Conservation (phyloP, 495 filamentous ascomycete genomes). For the Venustampulla echinocandica region DNA sequence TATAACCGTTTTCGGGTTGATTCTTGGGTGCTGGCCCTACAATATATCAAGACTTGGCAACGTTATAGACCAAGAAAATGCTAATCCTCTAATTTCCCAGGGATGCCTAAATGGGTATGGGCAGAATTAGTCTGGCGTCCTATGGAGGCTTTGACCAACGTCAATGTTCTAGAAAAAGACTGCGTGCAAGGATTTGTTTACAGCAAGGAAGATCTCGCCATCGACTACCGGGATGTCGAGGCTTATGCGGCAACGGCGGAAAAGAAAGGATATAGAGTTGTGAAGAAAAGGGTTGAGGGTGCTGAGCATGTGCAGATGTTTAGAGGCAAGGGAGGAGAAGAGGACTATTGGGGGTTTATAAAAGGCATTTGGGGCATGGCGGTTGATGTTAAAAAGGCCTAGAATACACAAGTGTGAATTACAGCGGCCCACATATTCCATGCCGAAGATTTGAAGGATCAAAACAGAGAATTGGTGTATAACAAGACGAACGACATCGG, state of each 20-base stretch:
- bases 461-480: too few relatives aligned
- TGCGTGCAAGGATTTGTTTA: slow-evolving; percentile 29
- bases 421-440: too few relatives aligned
- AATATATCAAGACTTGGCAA: too few relatives aligned
- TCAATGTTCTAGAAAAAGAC: slow-evolving; percentile 16
- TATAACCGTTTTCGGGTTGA: too few relatives aligned
- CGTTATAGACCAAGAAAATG: too few relatives aligned
- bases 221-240: slow-evolving; percentile 30
- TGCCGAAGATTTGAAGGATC: too few relatives aligned
- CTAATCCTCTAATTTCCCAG: too few relatives aligned
- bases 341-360: slow-evolving; percentile 18
- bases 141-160: slow-evolving; percentile 23
- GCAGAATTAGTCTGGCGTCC: slow-evolving; percentile 22
- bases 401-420: too few relatives aligned
- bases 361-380: slow-evolving; percentile 13
- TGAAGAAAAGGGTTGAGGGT: slow-evolving; percentile 23
- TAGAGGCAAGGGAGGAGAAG: slow-evolving; percentile 17
- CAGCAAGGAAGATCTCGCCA: slow-evolving; percentile 29
- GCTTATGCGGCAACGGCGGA: slow-evolving; percentile 26
- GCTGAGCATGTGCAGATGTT: slow-evolving; percentile 27
- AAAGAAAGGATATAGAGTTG: slow-evolving; percentile 24
- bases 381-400: not conserved
- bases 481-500: too few relatives aligned
- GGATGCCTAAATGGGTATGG: slow-evolving; percentile 18
- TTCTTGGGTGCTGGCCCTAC: too few relatives aligned